Evolutionary conservation across 768 basidiomycete genomes (phyloP).

Genomic region (Amanita molliuscula): DNA sequence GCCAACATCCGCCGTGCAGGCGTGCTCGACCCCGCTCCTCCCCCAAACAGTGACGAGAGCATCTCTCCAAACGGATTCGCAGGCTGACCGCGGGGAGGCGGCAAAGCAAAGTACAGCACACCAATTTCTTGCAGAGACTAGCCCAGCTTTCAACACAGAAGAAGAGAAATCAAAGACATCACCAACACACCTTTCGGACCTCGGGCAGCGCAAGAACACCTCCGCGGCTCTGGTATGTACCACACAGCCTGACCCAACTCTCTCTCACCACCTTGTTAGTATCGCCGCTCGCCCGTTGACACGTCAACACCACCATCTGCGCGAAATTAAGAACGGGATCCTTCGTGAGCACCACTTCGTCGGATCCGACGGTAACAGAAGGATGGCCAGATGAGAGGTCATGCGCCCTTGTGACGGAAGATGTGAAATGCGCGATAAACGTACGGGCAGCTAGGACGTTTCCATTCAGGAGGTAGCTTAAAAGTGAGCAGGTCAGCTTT

Average conservation of each 20-base stretch:
- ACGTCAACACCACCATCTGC: constrained; percentile 82
- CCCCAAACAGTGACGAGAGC: constrained; percentile 83
- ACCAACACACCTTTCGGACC: constrained; percentile 47
- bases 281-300: constrained; percentile 77
- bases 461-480: constrained; percentile 71
- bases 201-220: constrained; percentile 49
- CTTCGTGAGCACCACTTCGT: constrained; percentile 64
- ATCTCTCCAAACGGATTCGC: constrained; percentile 84
- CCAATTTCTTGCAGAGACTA: constrained; percentile 65
- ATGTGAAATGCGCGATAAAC: constrained; percentile 78
- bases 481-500: constrained; percentile 1
- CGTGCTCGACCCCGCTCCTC: constrained; percentile 29
- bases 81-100: constrained; percentile 59
- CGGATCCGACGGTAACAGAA: constrained; percentile 38
- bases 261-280: constrained; percentile 68
- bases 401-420: constrained; percentile 43
- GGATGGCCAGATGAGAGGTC: constrained; percentile 30
- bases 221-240: constrained; percentile 72
- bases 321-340: constrained; percentile 79
- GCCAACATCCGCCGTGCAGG: constrained; percentile 33
- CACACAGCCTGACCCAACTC: constrained; percentile 78
- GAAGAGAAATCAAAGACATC: neutral
- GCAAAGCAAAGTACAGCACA: constrained; percentile 78
- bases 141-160: neutral
- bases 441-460: constrained; percentile 89